Base-by-base conservation (phyloP, 2,329 filamentous ascomycete species). In the Epichloe coenophiala region DNA sequence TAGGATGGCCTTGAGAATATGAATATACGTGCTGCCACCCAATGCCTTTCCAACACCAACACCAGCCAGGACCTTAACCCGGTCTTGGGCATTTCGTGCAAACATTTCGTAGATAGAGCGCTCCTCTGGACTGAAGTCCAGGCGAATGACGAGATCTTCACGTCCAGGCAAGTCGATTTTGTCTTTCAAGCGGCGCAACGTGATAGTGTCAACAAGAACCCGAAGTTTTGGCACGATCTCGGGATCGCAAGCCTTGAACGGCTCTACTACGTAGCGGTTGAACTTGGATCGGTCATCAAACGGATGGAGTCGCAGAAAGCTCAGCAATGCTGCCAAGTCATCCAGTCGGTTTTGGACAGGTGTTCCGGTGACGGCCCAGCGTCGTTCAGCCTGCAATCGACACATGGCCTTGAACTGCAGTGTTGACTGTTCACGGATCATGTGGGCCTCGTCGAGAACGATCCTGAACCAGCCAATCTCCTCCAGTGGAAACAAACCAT, bases 281-380 rank as follows among this genome's bases (percentile, higher is more conserved):
- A 96, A 98, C 47, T 81, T 81, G 49, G 73, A 71, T 49, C 80
- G 78, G 46, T 91, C 84, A 54, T 95, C 82, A 60, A 97, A 97
- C 0, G 91, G 91, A 59, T 82, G 81, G 13, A 97, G 72, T 13
- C 86, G 81, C 41, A 97, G 71, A 61, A 97, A 97, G 35, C 84
- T 86, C 52, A 95, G 81, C 3, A 97, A 72, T 1, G 91, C 86
- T 13, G 88, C 86, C 21, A 97, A 75, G 63, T 98, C 93, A 56
- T 94, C 89, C 2, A 97, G 75, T 4, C 87, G 83, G 62, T 98
- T 98, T 66, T 97, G 91, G 8, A 97, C 87, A 0, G 90, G 93
- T 0, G 93, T 97, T 50, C 91, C 93, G 0, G 93, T 97, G n/a
- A 97, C 88, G 3, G 90, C 91, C 93, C 93, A 98, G 36, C 90